A percentile compares a stretch with the other conserved stretches of the same genome.
Conservation (phyloP, 1,284 basidiomycete species). For the Pascua sp. region DNA sequence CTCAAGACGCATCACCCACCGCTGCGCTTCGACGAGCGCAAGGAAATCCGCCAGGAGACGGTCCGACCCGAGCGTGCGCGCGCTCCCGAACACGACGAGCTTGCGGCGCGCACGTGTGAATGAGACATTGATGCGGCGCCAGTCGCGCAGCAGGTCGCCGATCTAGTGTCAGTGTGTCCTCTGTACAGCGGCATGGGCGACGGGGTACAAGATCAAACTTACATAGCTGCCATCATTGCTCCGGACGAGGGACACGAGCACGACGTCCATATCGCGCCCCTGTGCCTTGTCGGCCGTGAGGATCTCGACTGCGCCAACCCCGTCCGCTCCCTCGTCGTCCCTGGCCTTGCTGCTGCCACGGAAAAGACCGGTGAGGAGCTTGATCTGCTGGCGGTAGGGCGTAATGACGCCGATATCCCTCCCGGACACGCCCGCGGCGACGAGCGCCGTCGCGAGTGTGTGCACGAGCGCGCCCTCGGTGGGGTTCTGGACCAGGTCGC, state of each 20-base stretch:
- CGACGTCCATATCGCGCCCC: slow-evolving; percentile 92
- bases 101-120: slow-evolving; percentile 90
- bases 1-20: slow-evolving; percentile 66
- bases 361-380: slow-evolving; percentile 66
- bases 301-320: slow-evolving; percentile 64
- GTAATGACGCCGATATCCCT: slow-evolving; percentile 83
- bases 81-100: slow-evolving; percentile 82
- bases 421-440: slow-evolving; percentile 62
- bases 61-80: slow-evolving; percentile 63
- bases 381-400: slow-evolving; percentile 91
- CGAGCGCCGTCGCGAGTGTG: slow-evolving; percentile 64
- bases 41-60: slow-evolving; percentile 67
- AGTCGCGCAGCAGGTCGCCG: slow-evolving; percentile 89
- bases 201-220: slow-evolving; percentile 30
- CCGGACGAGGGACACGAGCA: slow-evolving; percentile 88
- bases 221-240: slow-evolving; percentile 74
- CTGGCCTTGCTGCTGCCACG: not conserved
- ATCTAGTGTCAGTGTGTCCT: slow-evolving; percentile 57
- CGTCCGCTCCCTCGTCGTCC: slow-evolving; percentile 13
- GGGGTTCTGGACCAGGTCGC: slow-evolving; percentile 83
- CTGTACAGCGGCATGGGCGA: too few relatives aligned
- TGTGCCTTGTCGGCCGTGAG: slow-evolving; percentile 94
- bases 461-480: slow-evolving; percentile 62
- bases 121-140: slow-evolving; percentile 92
- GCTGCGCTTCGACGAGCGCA: slow-evolving; percentile 62